phyloP scores from a whole-genome alignment of 805 yeast species.

The Metschnikowia santaceciliae region DNA sequence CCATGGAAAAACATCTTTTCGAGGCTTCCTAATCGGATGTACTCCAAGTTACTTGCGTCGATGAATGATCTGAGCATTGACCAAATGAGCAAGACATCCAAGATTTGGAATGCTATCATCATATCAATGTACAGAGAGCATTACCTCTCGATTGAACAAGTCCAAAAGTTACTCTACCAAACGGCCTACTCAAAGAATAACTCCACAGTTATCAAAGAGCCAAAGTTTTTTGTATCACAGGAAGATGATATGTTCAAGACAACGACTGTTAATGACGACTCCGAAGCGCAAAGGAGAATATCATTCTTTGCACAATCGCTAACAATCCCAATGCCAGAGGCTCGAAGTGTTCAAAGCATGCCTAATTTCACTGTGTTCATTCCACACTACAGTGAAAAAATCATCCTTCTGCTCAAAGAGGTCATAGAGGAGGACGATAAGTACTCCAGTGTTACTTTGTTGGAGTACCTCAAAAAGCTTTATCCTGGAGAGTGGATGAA shows the following conservation, averaged over 20 bases:
- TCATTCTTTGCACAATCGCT: constrained; percentile 88
- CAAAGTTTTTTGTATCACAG: constrained; percentile 74
- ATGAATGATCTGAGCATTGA: constrained; percentile 34
- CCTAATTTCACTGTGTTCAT: constrained; percentile 55
- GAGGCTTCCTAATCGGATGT: constrained; percentile 70
- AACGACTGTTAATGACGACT: constrained; percentile 53
- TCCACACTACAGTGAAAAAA: constrained; percentile 96
- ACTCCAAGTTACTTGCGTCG: constrained; percentile 53
- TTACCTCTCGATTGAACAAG: constrained; percentile 67
- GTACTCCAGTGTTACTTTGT: constrained; percentile 87
- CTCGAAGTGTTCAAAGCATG: constrained; percentile 28
- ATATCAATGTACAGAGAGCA: constrained; percentile 82
- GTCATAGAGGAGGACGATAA: constrained; percentile 97
- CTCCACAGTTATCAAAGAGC: constrained; percentile 39
- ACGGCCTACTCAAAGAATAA: constrained; percentile 41
- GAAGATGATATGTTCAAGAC: constrained; percentile 69
- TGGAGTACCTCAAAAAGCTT: constrained; percentile 90
- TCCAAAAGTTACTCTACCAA: constrained; percentile 60
- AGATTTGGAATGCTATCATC: constrained; percentile 81
- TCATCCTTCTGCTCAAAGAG: constrained; percentile 86
- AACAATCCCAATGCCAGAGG: constrained; percentile 80
- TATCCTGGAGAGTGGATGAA: constrained; percentile 98
- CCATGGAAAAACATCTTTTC: constrained; percentile 85
- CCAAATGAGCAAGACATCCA: constrained; percentile 41
- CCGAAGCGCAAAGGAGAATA: constrained; percentile 79